phyloP scores from a whole-genome alignment of 1,284 basidiomycete genomes.

The Exobasidium cylindrosporum region DNA sequence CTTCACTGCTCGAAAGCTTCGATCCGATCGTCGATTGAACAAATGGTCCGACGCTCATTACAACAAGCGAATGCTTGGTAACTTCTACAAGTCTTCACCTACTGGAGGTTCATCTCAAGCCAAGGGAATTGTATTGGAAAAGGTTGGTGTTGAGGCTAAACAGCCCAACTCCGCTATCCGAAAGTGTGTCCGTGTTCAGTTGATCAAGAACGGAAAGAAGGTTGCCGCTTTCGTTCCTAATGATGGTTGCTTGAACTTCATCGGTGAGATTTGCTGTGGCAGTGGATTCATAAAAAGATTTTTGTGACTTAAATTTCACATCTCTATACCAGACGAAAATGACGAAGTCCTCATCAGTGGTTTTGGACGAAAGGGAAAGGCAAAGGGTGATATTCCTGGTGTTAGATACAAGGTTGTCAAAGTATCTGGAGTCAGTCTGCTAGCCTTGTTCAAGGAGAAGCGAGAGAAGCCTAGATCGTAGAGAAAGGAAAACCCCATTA shows the following conservation, averaged over 20 bases:
- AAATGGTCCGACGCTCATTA: slow-evolving; percentile 98
- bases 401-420: slow-evolving; percentile 99
- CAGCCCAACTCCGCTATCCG: slow-evolving; percentile 84
- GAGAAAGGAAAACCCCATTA: slow-evolving; percentile 8
- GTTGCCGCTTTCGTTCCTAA: slow-evolving; percentile 62
- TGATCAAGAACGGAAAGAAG: slow-evolving; percentile 99
- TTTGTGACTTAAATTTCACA: no score
- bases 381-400: slow-evolving; percentile 83
- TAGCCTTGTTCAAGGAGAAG: slow-evolving; percentile 46
- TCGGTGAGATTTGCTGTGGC: slow-evolving; percentile 42
- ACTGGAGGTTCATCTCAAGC: slow-evolving; percentile 99
- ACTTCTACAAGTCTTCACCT: slow-evolving; percentile 99
- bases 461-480: slow-evolving; percentile 54
- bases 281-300: no score
- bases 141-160: slow-evolving; percentile 83
- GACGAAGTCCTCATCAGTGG: slow-evolving; percentile 99
- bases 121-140: slow-evolving; percentile 99
- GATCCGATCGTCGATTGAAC: slow-evolving; percentile 89
- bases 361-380: slow-evolving; percentile 99
- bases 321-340: slow-evolving; percentile 72
- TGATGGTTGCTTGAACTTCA: slow-evolving; percentile 97
- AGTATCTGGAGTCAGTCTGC: slow-evolving; percentile 95
- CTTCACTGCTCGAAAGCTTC: slow-evolving; percentile 98
- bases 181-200: slow-evolving; percentile 99
- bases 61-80: slow-evolving; percentile 99